Evolutionary conservation across 2,329 filamentous ascomycete genomes (phyloP).

Genomic region (Aureobasidium subglaciale): DNA sequence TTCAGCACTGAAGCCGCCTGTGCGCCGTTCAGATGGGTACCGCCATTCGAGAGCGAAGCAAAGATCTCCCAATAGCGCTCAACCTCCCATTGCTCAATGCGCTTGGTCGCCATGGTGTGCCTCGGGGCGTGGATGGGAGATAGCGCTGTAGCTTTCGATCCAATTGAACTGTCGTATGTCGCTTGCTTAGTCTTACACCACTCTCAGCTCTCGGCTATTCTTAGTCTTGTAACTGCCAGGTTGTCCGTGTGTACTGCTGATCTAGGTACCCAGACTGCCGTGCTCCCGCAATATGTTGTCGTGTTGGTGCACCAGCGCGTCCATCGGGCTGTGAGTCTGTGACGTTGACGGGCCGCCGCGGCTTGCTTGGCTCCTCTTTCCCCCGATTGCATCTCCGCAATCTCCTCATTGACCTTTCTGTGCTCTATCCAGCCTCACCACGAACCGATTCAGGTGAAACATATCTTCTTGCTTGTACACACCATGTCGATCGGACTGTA

Average conservation of each 20-base stretch:
- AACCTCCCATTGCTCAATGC: constrained; percentile 66
- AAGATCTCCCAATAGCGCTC: constrained; percentile 79
- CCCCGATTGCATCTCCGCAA: not conserved
- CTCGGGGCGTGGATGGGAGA: not conserved
- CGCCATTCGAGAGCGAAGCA: constrained; percentile 57
- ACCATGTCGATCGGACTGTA: no score
- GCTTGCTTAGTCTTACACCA: not conserved
- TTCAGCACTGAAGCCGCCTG: constrained; percentile 66
- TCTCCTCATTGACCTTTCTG: not conserved
- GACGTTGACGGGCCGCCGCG: no score
- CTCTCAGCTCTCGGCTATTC: not conserved
- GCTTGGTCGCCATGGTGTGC: constrained; percentile 38
- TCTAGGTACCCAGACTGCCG: not conserved
- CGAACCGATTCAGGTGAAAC: no score
- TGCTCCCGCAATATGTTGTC: not conserved
- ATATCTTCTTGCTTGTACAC: no score
- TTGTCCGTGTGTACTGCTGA: not conserved
- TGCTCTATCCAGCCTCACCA: no score
- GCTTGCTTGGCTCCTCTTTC: not conserved
- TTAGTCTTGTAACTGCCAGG: not conserved
- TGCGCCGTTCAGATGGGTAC: constrained; percentile 58
- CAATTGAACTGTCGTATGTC: not conserved
- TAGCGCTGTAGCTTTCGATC: not conserved
- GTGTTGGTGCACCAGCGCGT: not conserved
- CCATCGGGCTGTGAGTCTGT: not conserved